phyloP scores from a whole-genome alignment of 331 rosid species.

The Phaseolus coccineus region DNA sequence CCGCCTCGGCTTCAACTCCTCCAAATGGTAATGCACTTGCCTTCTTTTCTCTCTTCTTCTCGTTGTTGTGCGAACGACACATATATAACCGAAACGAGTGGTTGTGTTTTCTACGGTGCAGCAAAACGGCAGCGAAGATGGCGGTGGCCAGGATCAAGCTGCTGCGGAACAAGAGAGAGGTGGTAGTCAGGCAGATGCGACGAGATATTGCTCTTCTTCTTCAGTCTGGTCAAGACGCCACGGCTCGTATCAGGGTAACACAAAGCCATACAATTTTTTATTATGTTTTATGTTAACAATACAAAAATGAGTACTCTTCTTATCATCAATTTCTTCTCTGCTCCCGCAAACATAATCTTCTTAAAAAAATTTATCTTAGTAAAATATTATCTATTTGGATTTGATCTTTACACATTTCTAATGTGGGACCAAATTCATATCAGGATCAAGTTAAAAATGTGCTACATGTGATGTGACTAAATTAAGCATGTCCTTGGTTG shows the following conservation, averaged over 20 bases:
- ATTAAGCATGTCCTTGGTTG: too few relatives aligned
- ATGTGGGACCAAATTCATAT: too few relatives aligned
- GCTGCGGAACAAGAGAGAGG: conserved; percentile 89
- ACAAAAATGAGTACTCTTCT: not conserved
- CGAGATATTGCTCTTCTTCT: conserved; percentile 95
- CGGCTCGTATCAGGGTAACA: conserved; percentile 90
- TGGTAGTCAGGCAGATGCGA: conserved; percentile 95
- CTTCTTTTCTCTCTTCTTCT: not conserved
- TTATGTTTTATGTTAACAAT: not conserved
- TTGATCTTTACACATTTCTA: too few relatives aligned
- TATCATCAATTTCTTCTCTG: too few relatives aligned
- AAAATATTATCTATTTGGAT: too few relatives aligned
- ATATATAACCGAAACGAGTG: not conserved
- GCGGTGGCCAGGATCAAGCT: conserved; percentile 99
- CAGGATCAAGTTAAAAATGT: too few relatives aligned
- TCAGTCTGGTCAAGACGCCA: conserved; percentile 95
- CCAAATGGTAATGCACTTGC: conserved; percentile 47
- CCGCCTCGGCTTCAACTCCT: conserved; percentile 57
- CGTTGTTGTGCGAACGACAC: not conserved
- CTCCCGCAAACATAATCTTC: too few relatives aligned
- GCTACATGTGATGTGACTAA: too few relatives aligned
- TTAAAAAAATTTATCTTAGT: too few relatives aligned
- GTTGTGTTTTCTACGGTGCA: conserved; percentile 42
- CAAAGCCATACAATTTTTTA: not conserved
- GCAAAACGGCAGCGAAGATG: conserved; percentile 98